Evolutionary conservation across 768 basidiomycete genomes (phyloP), one percentile per base, ranked within the genome.

Genomic region (Lepiota venenata): DNA sequence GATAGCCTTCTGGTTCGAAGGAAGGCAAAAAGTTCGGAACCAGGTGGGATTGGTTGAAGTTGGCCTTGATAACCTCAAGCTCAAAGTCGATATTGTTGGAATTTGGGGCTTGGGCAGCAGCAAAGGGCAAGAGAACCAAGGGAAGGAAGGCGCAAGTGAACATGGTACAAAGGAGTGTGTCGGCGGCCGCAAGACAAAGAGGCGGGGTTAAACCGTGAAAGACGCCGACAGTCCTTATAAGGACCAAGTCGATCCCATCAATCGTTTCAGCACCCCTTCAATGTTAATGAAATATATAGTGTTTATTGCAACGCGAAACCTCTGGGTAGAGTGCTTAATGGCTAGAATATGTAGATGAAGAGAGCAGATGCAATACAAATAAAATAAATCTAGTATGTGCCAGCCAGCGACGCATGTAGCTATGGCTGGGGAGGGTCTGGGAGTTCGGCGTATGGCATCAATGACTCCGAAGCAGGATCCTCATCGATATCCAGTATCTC

Each of bases 41-140:
- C 57, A 92, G 68, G 46, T 68, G 73, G 15, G 84, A 74, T 56
- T 80, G 77, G 12, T 61, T 68, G 66, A 91, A 87, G 66, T 91
- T 83, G 18, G 88, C 89, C 63, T 85, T 71, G 48, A 88, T 81
- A 35, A 79, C 82, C 52, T 74, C 74, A 44, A 88, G 70, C 53
- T 76, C 75, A 35, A 84, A 58, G 18, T 64, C 56, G 32, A 69
- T 67, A 51, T 71, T 71, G 29, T 18, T 11, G 32, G 10, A 35
- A 25, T 37, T 15, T 65, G 86, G 83, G 20, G 81, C 81, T 65
- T 86, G 83, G 20, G 81, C 81, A 35, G 65, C 58, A 52, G 70
- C 72, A 61, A 78, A 65, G 29, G 75, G 71, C 49, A 74, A 61
- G 60, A 83, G 61, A 55, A 72, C 64, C 50, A 77, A 63, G 57